These are phyloP conservation scores for Penicillium sp. DNA, from an alignment of 2,329 filamentous ascomycete species.

Conservation along the genomic window DNA sequence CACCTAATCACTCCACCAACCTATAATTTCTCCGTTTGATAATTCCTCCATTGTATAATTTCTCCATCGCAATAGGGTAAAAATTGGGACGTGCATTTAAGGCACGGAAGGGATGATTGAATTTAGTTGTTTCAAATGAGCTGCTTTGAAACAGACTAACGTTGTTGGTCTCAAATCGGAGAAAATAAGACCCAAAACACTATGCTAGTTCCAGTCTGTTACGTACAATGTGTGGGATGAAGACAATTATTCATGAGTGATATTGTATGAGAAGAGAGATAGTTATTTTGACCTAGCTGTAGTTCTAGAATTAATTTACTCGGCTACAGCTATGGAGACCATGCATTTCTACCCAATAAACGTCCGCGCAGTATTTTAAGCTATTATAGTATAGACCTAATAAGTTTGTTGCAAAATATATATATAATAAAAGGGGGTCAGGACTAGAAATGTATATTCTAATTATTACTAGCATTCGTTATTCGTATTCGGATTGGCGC, in stretches of 20 bases:
- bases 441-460: too few species aligned
- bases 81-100: not conserved
- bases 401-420: too few species aligned
- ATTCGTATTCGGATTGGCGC: too few species aligned
- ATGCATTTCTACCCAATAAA: too few species aligned
- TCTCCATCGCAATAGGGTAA: not conserved
- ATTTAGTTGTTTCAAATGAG: not conserved
- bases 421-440: too few species aligned
- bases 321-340: too few species aligned
- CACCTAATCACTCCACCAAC: not conserved
- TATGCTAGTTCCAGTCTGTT: not conserved
- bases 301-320: too few species aligned
- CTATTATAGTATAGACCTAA: too few species aligned
- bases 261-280: not conserved
- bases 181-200: not conserved
- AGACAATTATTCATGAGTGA: not conserved
- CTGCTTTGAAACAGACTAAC: not conserved
- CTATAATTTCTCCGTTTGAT: not conserved
- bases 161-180: not conserved
- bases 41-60: not conserved
- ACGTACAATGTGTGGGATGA: not conserved
- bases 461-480: too few species aligned
- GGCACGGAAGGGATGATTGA: too few species aligned
- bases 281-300: not conserved
- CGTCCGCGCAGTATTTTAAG: too few species aligned